phyloP scores from a whole-genome alignment of 495 filamentous ascomycete species.

The Hypoxylon cercidicola region DNA sequence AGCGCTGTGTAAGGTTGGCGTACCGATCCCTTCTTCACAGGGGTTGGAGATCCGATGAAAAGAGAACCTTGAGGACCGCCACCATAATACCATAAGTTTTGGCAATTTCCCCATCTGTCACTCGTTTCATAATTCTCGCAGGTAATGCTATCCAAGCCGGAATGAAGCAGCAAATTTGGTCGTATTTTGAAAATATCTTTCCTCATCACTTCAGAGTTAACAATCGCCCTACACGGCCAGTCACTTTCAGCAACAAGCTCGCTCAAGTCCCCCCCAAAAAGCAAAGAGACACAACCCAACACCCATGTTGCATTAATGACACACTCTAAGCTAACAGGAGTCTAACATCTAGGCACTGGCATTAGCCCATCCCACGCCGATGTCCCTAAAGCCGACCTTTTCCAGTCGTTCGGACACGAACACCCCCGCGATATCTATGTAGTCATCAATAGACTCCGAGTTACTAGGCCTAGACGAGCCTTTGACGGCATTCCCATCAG shows the following conservation, averaged over 20 bases:
- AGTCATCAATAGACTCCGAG: background rate
- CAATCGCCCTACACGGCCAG: too few relatives aligned
- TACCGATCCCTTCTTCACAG: constrained; percentile 13
- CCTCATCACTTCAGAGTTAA: too few relatives aligned
- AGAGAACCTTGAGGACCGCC: constrained; percentile 29
- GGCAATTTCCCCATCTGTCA: constrained; percentile 9
- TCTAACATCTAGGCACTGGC: background rate
- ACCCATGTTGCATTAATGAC: constrained; percentile 1
- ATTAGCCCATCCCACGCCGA: background rate
- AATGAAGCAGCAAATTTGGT: background rate
- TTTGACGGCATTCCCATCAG: background rate
- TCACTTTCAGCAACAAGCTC: too few relatives aligned
- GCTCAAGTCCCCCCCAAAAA: too few relatives aligned
- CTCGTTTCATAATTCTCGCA: background rate
- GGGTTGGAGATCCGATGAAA: constrained; percentile 8
- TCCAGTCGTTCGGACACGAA: background rate
- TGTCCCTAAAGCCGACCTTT: constrained; percentile 8
- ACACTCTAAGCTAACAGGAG: background rate
- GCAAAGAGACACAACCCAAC: too few relatives aligned
- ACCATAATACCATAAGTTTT: constrained; percentile 13
- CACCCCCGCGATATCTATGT: background rate
- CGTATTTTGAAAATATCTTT: background rate
- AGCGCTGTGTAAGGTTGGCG: background rate
- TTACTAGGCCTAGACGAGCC: constrained; percentile 1
- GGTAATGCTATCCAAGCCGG: background rate